These are phyloP conservation scores for Rhynchospora pubera DNA, from an alignment of 176 grass and related monocot species.

Conservation along the genomic window DNA sequence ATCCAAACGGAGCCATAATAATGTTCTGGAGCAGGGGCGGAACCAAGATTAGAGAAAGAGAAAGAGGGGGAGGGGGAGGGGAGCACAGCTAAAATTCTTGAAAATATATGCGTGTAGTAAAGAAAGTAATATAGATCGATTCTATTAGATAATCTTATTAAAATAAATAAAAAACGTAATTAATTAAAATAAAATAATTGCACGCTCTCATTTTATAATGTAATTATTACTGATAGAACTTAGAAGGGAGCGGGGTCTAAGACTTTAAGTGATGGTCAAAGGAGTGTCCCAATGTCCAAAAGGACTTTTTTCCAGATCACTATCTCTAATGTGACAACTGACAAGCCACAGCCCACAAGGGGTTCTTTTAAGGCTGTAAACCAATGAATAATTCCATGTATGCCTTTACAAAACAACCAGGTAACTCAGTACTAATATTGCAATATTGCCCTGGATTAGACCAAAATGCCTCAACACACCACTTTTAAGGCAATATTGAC, in stretches of 20 bases:
- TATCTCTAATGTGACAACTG: not conserved
- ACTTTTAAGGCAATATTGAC: too few species aligned
- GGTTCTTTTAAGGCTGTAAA: slow-evolving; percentile 6
- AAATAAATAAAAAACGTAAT: too few species aligned
- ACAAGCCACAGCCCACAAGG: not conserved
- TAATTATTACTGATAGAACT: not conserved
- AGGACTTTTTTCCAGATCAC: not conserved
- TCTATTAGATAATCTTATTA: too few species aligned
- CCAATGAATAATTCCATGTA: not conserved
- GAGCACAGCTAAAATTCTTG: too few species aligned
- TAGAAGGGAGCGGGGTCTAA: not conserved
- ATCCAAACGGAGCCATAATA: too few species aligned
- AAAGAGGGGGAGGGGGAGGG: too few species aligned
- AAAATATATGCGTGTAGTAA: too few species aligned
- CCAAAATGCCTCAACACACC: not conserved
- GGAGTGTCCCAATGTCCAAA: not conserved
- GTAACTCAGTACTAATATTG: not conserved
- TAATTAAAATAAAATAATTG: not conserved
- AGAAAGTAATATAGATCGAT: too few species aligned
- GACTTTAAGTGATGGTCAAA: not conserved
- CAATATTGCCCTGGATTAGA: not conserved
- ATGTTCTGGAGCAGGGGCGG: too few species aligned
- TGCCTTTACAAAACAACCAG: not conserved
- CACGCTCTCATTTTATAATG: not conserved
- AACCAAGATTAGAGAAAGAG: too few species aligned